Evolutionary conservation across 2,329 filamentous ascomycete species (phyloP), one percentile per base, ranked within the genome.

Genomic region (Aspergillus phoenicis): DNA sequence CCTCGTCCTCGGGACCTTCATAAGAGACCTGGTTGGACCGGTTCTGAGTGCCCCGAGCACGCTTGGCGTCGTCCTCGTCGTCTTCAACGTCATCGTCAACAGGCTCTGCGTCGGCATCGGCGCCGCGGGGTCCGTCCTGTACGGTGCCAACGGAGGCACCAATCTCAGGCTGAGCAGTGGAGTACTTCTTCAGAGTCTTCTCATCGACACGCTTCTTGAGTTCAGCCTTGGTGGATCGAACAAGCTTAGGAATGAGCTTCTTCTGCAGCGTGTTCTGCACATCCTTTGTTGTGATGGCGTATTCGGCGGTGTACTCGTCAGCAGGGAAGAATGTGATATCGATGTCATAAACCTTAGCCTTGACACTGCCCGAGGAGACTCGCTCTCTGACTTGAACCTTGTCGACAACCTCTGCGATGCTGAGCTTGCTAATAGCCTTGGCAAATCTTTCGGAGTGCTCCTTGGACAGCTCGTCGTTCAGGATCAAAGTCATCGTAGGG

Each of bases 1-100:
- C 95, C 4, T 94, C 94, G 5, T 97, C 93, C 72, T 98, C 95
- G 51, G 96, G 96, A 36, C 89, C 91, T 41, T 92, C 94, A 68
- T 97, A 98, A 13, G 92, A 95, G 2, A 94, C 88, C 30, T 89
- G 91, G 76, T 97, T 91, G 56, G 85, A 82, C 43, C 91, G 88
- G 74, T 96, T 95, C 49, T 87, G 86, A 24, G 63, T 67, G 47
- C 74, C 71, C 87, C 93, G 53, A 86, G 81, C 81, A 57, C 85
- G 81, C 62, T 83, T 84, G 58, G 85, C 85, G 61, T 85, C 91
- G 72, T 96, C 91, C 59, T 87, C 88, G 57, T 95, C 93, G 48
- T 88, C 91, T 28, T 87, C 89, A n/a, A 88, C 86, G 60, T 91
- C 89, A 43, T 90, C 88, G 49, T 88, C 84, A 24, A 85, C 86